phyloP scores from a whole-genome alignment of 2,329 filamentous ascomycete genomes.

The Elsinoe fawcettii region DNA sequence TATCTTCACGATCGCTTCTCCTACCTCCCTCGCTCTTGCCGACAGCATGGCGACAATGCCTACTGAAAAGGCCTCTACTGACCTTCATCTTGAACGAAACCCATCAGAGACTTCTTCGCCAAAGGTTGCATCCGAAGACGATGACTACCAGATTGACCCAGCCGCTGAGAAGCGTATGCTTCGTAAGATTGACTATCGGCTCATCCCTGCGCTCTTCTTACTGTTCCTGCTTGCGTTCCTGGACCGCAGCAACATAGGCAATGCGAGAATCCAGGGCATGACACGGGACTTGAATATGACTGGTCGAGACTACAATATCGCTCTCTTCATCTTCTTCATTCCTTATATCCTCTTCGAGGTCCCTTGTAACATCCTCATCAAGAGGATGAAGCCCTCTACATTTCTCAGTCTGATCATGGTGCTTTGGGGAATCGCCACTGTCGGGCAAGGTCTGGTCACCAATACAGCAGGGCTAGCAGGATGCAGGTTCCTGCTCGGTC shows the following conservation, averaged over 20 bases:
- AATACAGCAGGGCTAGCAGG: slow-evolving; percentile 42
- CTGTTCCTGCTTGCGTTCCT: slow-evolving; percentile 52
- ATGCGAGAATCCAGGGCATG: slow-evolving; percentile 53
- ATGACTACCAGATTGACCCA: not conserved
- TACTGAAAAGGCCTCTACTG: not conserved
- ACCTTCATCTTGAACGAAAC: not conserved
- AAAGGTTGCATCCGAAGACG: not conserved
- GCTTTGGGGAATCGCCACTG: slow-evolving; percentile 39
- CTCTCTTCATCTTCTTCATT: slow-evolving; percentile 39
- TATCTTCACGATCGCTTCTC: not conserved
- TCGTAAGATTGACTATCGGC: slow-evolving; percentile 45
- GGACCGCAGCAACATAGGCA: slow-evolving; percentile 42
- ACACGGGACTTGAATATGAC: slow-evolving; percentile 56
- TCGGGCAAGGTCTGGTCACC: slow-evolving; percentile 40
- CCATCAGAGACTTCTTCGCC: slow-evolving; percentile 1
- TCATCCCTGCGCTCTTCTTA: slow-evolving; percentile 46
- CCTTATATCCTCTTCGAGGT: slow-evolving; percentile 37
- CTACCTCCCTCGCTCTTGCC: not conserved
- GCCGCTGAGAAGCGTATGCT: slow-evolving; percentile 22
- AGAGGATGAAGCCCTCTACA: slow-evolving; percentile 33
- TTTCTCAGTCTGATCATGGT: slow-evolving; percentile 33
- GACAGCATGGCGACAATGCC: not conserved
- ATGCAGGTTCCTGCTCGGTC: slow-evolving; percentile 34
- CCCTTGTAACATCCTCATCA: slow-evolving; percentile 36
- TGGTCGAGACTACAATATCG: slow-evolving; percentile 52